phyloP scores from a whole-genome alignment of 805 yeast genomes.

The Candida parachauliodes region DNA sequence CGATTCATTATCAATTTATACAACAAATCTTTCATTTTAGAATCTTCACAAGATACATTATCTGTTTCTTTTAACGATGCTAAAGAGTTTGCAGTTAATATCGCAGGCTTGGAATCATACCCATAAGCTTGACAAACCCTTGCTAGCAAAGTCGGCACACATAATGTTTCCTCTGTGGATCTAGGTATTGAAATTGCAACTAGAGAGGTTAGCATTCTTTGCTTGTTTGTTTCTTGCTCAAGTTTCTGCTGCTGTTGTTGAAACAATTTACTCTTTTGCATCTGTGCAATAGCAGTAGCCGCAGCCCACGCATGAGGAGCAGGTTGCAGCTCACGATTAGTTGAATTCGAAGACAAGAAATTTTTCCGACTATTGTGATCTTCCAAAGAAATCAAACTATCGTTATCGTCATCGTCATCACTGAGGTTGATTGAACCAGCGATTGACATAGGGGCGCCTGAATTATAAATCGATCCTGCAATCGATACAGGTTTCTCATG shows the following conservation, averaged over 20 bases:
- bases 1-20: conserved; percentile 25
- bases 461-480: conserved; percentile 52
- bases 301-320: conserved; percentile 76
- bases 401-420: conserved; percentile 39
- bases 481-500: conserved; percentile 65
- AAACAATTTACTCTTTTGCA: conserved; percentile 32
- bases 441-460: conserved; percentile 22
- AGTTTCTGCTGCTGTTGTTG: conserved; percentile 18
- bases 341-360: conserved; percentile 7
- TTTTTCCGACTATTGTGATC: conserved; percentile 15
- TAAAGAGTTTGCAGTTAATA: conserved; percentile 64
- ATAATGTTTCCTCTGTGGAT: conserved; percentile 73
- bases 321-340: conserved; percentile 49
- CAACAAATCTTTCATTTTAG: conserved; percentile 12
- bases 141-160: conserved; percentile 68
- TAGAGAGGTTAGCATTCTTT: conserved; percentile 34
- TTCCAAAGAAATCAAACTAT: conserved; percentile 26
- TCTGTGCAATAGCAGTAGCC: conserved; percentile 56
- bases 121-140: conserved; percentile 69
- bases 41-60: conserved; percentile 13
- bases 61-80: conserved; percentile 58
- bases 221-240: conserved; percentile 30
- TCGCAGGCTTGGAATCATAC: conserved; percentile 66
- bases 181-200: conserved; percentile 75
- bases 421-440: conserved; percentile 41